Percentiles rank a stretch among this genome's conserved stretches.
Conservation (phyloP, 129 eudicot genomes). For the Smallanthus sonchifolius region DNA sequence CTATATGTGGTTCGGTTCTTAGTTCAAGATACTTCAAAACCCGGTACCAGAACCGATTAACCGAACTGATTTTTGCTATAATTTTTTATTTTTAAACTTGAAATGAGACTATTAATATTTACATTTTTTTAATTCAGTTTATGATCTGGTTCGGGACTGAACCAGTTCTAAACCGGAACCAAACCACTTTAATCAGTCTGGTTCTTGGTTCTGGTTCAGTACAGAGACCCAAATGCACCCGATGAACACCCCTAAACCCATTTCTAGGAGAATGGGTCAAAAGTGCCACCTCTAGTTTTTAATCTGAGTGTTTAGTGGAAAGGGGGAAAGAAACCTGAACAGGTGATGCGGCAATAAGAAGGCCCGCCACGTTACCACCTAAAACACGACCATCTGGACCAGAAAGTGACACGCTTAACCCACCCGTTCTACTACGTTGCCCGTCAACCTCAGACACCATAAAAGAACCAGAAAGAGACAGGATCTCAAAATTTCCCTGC, state of each 20-base stretch:
- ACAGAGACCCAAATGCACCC: not conserved
- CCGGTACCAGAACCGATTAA: not conserved
- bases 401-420: conserved; percentile 54
- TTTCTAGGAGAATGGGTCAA: not conserved
- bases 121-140: not conserved
- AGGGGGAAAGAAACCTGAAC: conserved; percentile 47
- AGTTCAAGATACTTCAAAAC: not conserved
- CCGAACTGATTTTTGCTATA: not conserved
- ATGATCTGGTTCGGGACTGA: not conserved
- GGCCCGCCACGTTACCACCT: conserved; percentile 80
- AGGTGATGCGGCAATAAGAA: conserved; percentile 57
- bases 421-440: conserved; percentile 41
- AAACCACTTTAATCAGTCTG: not conserved
- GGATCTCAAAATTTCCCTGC: conserved; percentile 64
- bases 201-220: not conserved
- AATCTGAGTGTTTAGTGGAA: not conserved
- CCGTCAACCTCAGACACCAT: conserved; percentile 41
- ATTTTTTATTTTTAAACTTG: not conserved
- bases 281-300: not conserved
- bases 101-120: no score
- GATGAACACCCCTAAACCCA: not conserved
- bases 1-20: not conserved
- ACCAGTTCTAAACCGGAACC: not conserved
- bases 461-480: conserved; percentile 57
- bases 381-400: conserved; percentile 67